Percentiles rank a stretch among this genome's conserved stretches.
Evolutionary conservation across 768 basidiomycete genomes (phyloP).

Genomic region (Mycena filopes): DNA sequence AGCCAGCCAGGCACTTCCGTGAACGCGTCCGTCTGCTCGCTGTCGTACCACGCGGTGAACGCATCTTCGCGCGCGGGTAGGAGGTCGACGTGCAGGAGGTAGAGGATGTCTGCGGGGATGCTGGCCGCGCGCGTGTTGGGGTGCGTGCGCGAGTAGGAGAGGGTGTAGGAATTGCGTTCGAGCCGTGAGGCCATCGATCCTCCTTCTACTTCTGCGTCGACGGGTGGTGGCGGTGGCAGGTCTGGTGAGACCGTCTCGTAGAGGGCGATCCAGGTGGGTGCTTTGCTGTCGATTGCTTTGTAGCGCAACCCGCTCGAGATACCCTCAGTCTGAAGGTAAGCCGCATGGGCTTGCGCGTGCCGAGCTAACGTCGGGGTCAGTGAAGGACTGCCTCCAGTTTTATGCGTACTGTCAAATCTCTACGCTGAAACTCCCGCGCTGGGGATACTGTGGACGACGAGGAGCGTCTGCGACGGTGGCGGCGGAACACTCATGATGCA

Average conservation of each 20-base stretch:
- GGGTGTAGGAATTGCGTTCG: slow-evolving; percentile 35
- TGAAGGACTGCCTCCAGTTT: too few species aligned
- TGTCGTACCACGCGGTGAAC: slow-evolving; percentile 44
- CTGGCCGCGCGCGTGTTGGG: slow-evolving; percentile 17
- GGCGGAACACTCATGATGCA: too few species aligned
- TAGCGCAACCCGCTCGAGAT: neutral
- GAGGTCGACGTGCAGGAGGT: slow-evolving; percentile 31
- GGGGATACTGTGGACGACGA: too few species aligned
- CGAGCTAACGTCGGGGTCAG: too few species aligned
- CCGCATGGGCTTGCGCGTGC: too few species aligned
- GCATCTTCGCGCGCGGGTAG: slow-evolving; percentile 38
- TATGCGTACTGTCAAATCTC: too few species aligned
- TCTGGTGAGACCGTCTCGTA: neutral
- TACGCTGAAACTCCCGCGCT: too few species aligned
- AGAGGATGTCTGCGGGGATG: slow-evolving; percentile 32
- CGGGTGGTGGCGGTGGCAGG: slow-evolving; percentile 24
- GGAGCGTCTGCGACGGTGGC: too few species aligned
- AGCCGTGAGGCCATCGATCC: too few species aligned
- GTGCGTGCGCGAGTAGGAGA: slow-evolving; percentile 29
- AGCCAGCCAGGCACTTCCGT: slow-evolving; percentile 46
- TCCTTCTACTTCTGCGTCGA: too few species aligned
- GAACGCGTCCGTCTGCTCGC: slow-evolving; percentile 41
- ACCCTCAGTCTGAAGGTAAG: too few species aligned
- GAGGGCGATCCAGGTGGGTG: neutral
- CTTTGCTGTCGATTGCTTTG: slow-evolving; percentile 5